Evolutionary conservation across 345 rosid genomes (phyloP), one percentile per base, ranked within the genome.

Genomic region (Aethionema arabicum): DNA sequence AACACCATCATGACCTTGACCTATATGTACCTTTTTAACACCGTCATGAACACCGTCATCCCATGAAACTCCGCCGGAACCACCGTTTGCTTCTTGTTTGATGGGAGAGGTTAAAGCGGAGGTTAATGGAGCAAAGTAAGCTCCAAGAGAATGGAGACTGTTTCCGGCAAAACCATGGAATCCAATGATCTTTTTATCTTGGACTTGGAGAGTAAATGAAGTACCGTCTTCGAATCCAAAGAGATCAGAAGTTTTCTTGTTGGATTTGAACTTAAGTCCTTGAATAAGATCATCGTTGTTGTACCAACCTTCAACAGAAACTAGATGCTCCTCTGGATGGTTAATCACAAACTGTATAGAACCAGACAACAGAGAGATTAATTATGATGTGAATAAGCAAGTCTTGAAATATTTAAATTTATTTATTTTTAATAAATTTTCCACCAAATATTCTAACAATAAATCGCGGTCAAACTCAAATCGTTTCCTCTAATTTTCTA

Each of bases 11-110:
- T 65, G 50, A 8, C 38, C 56, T 46, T 72, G 66, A 2, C 76
- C 72, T 47, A 72, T 52, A 9, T 40, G 67, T 6, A 72, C 62
- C 16, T 66, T 66, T 30, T 61, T 72, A 33, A 72, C 72, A 13
- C 63, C 67, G 29, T 60, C 42, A 49, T 72, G 14, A 32, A 66
- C 64, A 53, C 72, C 76, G 40, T 72, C 76, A 38, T 65, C 76
- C 76, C 76, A 72, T 46, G 4, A 33, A 60, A 42, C 40, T 21
- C 76, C 76, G 16, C 27, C 32, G 6, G 61, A 58, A 39, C 68
- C 51, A 21, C 76, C 72, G 16, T 31, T 29, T 5, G 76, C 72
- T 4, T 56, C 44, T 13, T 66, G 35, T 50, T 56, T 57, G 37
- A 38, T 48, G 12, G 60, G 12, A 32, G 63, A 36, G 7, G 15